Percentiles rank a stretch among this genome's conserved stretches.
Evolutionary conservation across 2,329 filamentous ascomycete genomes (phyloP).

Genomic region (Neopestalotiopsis clavispora): DNA sequence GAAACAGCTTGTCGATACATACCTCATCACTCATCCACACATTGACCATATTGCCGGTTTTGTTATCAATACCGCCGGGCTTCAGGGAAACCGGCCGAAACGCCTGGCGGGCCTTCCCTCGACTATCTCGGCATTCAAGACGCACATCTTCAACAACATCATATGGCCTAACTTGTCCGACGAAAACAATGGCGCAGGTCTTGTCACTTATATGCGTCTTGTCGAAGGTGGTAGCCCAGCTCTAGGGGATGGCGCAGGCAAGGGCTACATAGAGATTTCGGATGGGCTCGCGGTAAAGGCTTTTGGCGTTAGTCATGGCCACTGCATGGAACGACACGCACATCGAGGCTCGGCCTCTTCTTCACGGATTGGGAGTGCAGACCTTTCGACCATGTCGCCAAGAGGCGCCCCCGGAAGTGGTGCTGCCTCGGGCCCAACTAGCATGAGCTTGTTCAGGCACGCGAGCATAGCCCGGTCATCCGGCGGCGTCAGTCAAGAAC

Average conservation of each 20-base stretch:
- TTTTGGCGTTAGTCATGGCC: conserved; percentile 87
- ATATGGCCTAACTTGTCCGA: conserved; percentile 98
- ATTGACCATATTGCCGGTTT: conserved; percentile 92
- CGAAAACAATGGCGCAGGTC: conserved; percentile 90
- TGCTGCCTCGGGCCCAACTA: conserved; percentile 29
- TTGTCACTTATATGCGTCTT: conserved; percentile 88
- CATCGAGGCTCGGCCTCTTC: conserved; percentile 66
- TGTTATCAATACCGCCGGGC: conserved; percentile 88
- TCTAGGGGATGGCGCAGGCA: conserved; percentile 77
- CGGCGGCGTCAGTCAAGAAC: conserved; percentile 28
- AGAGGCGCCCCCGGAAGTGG: conserved; percentile 29
- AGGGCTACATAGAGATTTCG: conserved; percentile 86
- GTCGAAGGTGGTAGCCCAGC: conserved; percentile 88
- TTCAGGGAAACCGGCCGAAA: conserved; percentile 82
- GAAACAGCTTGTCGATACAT: conserved; percentile 80
- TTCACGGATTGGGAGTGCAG: conserved; percentile 55
- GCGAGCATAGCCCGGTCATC: conserved; percentile 32
- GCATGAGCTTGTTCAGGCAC: conserved; percentile 29
- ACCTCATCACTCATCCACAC: conserved; percentile 96
- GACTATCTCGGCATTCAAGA: conserved; percentile 91
- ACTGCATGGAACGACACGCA: conserved; percentile 77
- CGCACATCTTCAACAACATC: conserved; percentile 95
- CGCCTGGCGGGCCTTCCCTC: conserved; percentile 83
- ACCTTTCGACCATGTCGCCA: conserved; percentile 38
- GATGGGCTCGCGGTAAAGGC: conserved; percentile 89